Base-by-base conservation (phyloP, 2,329 filamentous ascomycete genomes). In the Clarireedia monteithiana region DNA sequence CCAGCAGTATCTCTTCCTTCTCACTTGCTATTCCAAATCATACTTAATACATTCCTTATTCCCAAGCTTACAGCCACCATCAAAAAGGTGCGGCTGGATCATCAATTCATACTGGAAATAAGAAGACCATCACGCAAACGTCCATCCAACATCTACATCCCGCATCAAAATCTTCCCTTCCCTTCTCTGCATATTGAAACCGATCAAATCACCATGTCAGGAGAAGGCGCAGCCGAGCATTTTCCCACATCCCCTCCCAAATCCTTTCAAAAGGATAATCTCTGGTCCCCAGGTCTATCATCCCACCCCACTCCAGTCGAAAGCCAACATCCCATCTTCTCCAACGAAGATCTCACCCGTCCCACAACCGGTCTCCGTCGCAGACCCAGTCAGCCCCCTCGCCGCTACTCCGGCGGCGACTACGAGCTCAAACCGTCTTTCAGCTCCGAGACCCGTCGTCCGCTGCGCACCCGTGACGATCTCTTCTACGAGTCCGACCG, bases 241-340 rank as follows among this genome's bases (percentile, higher is more conserved):
- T 5, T 23, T 20, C 42, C 42, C n/a, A 23, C 42, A 2, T 20
- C 42, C 10, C 42, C 38, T 6, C 38, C 17, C 38, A 40, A 40
- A 40, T 6, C 17, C 14, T 6, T 6, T 12, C 44, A 54, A 24
- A 54, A 27, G 27, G 52, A 50, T 17, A 17, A 17, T 34, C 39
- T 55, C 34, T 55, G 52, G 52, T 55, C 52, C 4, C 52, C 52
- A 12, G 36, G 36, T 5, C 47, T 50, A 15, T 55, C 52, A 30
- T 44, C 34, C 24, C 52, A 55, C 17, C 52, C 52, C 6, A 50
- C 52, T n/a, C 52, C 52, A 27, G 17, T 30, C 14, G 46, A 42
- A 9, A n/a, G 23, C 34, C 52, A 50, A 23, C 38, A 44, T 10
- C 45, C 45, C 20, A 17, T 55, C 52, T 42, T 50, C 52, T 55